These are phyloP conservation scores for Serendipita sp. DNA, from an alignment of 768 basidiomycete species.

Conservation along the genomic window DNA sequence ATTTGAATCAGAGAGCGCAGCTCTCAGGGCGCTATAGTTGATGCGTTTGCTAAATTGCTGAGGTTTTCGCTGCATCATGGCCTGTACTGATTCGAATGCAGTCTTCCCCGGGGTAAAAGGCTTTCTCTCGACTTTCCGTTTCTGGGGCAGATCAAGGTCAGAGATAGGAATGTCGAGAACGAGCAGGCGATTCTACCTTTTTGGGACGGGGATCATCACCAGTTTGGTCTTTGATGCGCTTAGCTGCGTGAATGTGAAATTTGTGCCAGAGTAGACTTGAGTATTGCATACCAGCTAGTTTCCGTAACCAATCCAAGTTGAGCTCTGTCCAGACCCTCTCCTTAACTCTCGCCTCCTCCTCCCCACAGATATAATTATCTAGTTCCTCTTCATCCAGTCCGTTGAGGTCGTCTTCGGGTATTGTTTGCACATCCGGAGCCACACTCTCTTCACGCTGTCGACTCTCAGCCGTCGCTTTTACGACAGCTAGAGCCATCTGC, in stretches of 20 bases:
- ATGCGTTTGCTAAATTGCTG: constrained; percentile 76
- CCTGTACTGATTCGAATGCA: constrained; percentile 61
- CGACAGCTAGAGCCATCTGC: constrained; percentile 6
- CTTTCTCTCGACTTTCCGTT: constrained; percentile 40
- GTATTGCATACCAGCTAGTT: constrained; percentile 53
- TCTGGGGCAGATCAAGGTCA: constrained; percentile 25
- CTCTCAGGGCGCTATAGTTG: constrained; percentile 81
- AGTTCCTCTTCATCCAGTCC: constrained; percentile 88
- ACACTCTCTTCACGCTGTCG: constrained; percentile 46
- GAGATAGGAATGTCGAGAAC: background rate
- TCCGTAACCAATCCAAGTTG: constrained; percentile 80
- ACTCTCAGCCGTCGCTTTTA: constrained; percentile 47
- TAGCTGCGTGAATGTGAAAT: constrained; percentile 40
- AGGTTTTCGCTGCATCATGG: constrained; percentile 61
- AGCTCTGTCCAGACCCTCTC: constrained; percentile 90
- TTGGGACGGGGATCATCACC: constrained; percentile 26
- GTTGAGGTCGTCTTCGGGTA: constrained; percentile 41
- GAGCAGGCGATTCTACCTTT: constrained; percentile 21
- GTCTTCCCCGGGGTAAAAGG: constrained; percentile 53
- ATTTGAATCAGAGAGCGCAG: constrained; percentile 35
- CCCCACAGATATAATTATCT: constrained; percentile 54
- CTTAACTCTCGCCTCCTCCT: constrained; percentile 68
- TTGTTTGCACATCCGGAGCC: constrained; percentile 21
- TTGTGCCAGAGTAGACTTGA: constrained; percentile 24
- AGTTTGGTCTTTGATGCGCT: constrained; percentile 36